Conservation (phyloP, 306 rosid species). For the Coriaria nepalensis region DNA sequence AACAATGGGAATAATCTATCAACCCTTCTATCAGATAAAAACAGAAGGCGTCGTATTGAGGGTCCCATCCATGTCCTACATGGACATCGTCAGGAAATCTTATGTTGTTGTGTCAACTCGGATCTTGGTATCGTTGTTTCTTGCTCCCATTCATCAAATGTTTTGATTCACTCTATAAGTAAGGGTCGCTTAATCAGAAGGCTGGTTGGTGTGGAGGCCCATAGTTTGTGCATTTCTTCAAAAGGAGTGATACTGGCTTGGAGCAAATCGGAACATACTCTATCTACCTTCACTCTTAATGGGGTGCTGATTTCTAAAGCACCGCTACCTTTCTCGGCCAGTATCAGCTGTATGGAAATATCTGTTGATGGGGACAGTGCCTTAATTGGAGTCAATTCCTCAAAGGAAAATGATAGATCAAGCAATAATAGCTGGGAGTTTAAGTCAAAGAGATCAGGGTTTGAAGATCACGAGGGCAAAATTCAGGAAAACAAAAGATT, state of each 20-base stretch:
- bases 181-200: constrained; percentile 72
- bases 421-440: constrained; percentile 30
- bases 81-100: constrained; percentile 77
- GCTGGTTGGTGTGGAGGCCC: constrained; percentile 69
- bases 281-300: constrained; percentile 68
- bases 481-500: constrained; percentile 32
- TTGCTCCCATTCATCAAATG: constrained; percentile 64
- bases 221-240: constrained; percentile 67
- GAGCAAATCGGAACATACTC: constrained; percentile 52
- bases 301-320: constrained; percentile 57
- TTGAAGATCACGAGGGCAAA: constrained; percentile 26
- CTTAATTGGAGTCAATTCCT: constrained; percentile 53
- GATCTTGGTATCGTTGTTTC: constrained; percentile 88
- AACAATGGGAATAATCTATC: constrained; percentile 39
- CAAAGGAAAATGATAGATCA: constrained; percentile 26
- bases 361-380: constrained; percentile 78
- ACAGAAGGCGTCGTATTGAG: constrained; percentile 51
- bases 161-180: constrained; percentile 72
- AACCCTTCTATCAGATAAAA: constrained; percentile 42
- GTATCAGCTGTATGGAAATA: constrained; percentile 77
- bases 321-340: constrained; percentile 43
- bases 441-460: constrained; percentile 25
- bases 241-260: constrained; percentile 77
- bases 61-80: constrained; percentile 85
- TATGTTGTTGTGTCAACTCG: constrained; percentile 77